A percentile compares a stretch with the other conserved stretches of the same genome.
Conservation (phyloP, 2,329 filamentous ascomycete species). For the Aphanoascus verrucosus region DNA sequence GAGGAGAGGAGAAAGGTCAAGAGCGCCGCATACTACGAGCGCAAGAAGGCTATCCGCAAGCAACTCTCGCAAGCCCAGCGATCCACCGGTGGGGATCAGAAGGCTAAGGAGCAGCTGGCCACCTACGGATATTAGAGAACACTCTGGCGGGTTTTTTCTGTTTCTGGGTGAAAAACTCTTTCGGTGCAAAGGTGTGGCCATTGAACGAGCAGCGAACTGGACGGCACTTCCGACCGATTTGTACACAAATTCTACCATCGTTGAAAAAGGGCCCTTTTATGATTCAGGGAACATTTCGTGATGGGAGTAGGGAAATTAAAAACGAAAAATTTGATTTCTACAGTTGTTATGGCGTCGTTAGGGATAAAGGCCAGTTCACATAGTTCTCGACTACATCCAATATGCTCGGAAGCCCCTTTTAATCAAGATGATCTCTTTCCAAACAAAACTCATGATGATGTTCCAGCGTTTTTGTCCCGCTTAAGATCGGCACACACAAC, state of each 20-base stretch:
- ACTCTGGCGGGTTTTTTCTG: slow-evolving; percentile 30
- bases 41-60: slow-evolving; percentile 93
- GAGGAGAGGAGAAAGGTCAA: slow-evolving; percentile 99
- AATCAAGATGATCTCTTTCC: slow-evolving; percentile 32
- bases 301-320: slow-evolving; percentile 14
- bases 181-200: slow-evolving; percentile 28
- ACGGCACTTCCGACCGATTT: slow-evolving; percentile 34
- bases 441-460: slow-evolving; percentile 2
- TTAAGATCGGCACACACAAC: slow-evolving; percentile 3
- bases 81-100: slow-evolving; percentile 73
- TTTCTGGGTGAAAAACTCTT: slow-evolving; percentile 32
- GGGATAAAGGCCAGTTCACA: slow-evolving; percentile 32
- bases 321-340: slow-evolving; percentile 21
- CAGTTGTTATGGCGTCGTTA: slow-evolving; percentile 26
- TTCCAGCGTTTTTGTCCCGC: not conserved
- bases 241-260: slow-evolving; percentile 17
- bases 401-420: slow-evolving; percentile 35
- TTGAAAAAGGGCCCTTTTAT: slow-evolving; percentile 16
- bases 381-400: slow-evolving; percentile 28
- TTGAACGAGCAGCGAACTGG: slow-evolving; percentile 33
- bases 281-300: slow-evolving; percentile 17
- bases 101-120: slow-evolving; percentile 81
- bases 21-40: slow-evolving; percentile 98
- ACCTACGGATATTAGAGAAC: slow-evolving; percentile 76
- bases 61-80: slow-evolving; percentile 89